Base-by-base conservation (phyloP, 352 stramenopile genomes). In the Globisporangium perplexum region DNA sequence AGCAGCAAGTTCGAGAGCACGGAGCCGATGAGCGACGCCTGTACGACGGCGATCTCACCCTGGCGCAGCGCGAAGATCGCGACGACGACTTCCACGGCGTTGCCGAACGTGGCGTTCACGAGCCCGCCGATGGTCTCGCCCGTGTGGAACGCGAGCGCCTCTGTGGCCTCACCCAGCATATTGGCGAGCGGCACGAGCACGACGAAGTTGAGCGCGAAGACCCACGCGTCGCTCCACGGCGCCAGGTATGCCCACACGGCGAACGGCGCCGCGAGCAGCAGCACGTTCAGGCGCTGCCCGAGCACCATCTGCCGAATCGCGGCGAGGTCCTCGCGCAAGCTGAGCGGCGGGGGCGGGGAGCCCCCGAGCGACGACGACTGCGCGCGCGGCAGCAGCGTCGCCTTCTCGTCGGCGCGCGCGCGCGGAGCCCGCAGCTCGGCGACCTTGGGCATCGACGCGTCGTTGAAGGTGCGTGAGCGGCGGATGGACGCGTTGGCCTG, bases 1-100 rank as follows among this genome's bases (percentile, higher is more conserved):
- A 99, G 89, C 38, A 99, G 76, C 65, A 98, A 57, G 66, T 99
- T 99, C 33, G 93, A 98, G n/a, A 99, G 74, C 61, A 99, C 96
- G 11, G 90, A 98, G 7, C 96, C 96, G 43, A 99, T 89, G 45
- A 99, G 76, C 39, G 96, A 98, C 47, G 96, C 88, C 72, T 99
- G 95, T 17, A 99, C 96, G 10, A 99, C 96, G 18, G 90, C 86
- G 57, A 98, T 98, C 73, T 97, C 88, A 39, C 93, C 94, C 23
- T 93, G 81, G 26, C 79, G 72, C 15, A 99, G 83, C 20, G 96
- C 96, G 15, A 98, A 96, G 44, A 97, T 83, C 4, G 96, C 95
- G 53, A 99, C 97, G 24, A 99, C 87, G 20, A 98, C 78, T 81
- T 99, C 96, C 6, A 98, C 95, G 7, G 95, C 92, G 77, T 99